These are phyloP conservation scores for Eucommia ulmoides DNA, from an alignment of 257 asterid species.

Conservation along the genomic window DNA sequence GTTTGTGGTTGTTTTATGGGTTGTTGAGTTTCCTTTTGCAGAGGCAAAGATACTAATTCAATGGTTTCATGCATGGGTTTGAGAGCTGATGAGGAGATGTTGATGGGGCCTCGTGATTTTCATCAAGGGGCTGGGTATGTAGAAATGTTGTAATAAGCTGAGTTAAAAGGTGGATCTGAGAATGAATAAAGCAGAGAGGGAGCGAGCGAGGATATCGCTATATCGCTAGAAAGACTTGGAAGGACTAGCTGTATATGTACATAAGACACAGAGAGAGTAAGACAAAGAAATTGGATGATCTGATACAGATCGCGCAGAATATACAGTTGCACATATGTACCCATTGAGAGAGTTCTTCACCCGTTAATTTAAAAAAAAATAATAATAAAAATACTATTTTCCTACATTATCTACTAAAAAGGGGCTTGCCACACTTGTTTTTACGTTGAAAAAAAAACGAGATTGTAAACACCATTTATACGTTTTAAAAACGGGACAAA, in stretches of 20 bases:
- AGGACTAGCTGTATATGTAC: conserved; percentile 5
- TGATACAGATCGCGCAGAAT: conserved; percentile 22
- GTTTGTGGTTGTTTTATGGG: conserved; percentile 1
- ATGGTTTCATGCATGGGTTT: conserved; percentile 70
- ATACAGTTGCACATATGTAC: conserved; percentile 23
- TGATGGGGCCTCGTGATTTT: conserved; percentile 60
- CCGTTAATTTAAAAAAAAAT: too few species aligned
- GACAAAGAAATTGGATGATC: conserved; percentile 20
- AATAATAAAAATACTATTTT: too few species aligned
- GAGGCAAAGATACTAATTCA: conserved; percentile 41
- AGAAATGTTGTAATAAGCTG: conserved; percentile 17
- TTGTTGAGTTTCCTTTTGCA: conserved; percentile 29
- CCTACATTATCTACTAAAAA: too few species aligned
- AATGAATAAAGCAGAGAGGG: conserved; percentile 28
- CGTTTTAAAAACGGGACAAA: too few species aligned
- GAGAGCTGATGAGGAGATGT: conserved; percentile 27
- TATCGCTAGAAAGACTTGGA: not conserved
- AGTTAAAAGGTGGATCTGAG: conserved; percentile 30
- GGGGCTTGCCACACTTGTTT: too few species aligned
- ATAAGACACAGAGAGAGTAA: conserved; percentile 5
- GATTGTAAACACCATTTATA: too few species aligned
- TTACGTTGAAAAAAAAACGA: too few species aligned
- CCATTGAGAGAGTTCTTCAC: too few species aligned
- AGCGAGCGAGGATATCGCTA: conserved; percentile 4
- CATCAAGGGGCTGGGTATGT: conserved; percentile 28